phyloP scores from a whole-genome alignment of 352 stramenopile species.

The Globisporangium cylindrosporum region DNA sequence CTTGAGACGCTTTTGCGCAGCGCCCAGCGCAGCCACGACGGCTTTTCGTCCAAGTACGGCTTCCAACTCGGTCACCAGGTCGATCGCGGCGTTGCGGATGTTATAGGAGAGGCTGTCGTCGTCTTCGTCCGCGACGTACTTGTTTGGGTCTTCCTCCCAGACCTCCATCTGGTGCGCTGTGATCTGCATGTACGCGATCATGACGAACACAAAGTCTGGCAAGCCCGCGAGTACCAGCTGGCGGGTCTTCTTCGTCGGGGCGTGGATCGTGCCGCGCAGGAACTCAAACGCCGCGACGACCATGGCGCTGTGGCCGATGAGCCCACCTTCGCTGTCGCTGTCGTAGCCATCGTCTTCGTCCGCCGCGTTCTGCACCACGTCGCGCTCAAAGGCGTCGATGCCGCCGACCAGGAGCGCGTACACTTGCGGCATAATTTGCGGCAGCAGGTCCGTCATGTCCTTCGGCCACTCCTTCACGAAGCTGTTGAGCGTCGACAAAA shows the following conservation, averaged over 20 bases:
- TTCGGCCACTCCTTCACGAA: conserved; percentile 84
- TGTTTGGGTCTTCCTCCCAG: conserved; percentile 80
- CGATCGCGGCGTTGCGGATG: conserved; percentile 65
- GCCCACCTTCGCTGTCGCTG: conserved; percentile 66
- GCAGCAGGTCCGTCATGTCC: conserved; percentile 70
- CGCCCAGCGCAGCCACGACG: conserved; percentile 48
- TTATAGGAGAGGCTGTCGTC: conserved; percentile 81
- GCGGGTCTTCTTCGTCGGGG: conserved; percentile 79
- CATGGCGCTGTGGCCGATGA: conserved; percentile 65
- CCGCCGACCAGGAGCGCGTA: conserved; percentile 51
- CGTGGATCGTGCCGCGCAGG: conserved; percentile 59
- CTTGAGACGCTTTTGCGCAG: conserved; percentile 62
- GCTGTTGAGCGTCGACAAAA: conserved; percentile 66
- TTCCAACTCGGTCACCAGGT: conserved; percentile 66
- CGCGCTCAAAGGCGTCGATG: conserved; percentile 45
- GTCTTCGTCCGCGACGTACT: conserved; percentile 84
- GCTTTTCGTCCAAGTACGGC: conserved; percentile 61
- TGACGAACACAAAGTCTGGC: conserved; percentile 69
- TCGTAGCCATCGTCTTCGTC: conserved; percentile 75
- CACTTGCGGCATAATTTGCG: conserved; percentile 69
- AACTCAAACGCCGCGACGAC: conserved; percentile 77
- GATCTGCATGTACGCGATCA: conserved; percentile 87
- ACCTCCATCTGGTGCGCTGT: conserved; percentile 66
- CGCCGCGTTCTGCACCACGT: conserved; percentile 46
- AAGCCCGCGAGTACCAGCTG: conserved; percentile 52